Evolutionary conservation across 225 moss, liverwort and hornwort genomes (phyloP).

Genomic region (Climacium dendroides): DNA sequence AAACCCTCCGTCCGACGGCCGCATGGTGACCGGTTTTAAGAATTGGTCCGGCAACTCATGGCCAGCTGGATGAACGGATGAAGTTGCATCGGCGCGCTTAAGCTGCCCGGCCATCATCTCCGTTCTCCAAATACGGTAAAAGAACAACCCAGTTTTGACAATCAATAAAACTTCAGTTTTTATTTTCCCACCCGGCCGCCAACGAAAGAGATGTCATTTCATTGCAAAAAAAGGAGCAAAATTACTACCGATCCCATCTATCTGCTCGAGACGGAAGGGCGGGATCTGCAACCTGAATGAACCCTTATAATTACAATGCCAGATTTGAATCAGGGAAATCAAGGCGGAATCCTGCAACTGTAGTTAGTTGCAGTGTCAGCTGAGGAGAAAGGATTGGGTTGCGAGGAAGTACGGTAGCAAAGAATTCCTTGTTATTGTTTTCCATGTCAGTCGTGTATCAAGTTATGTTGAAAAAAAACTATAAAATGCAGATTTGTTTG

Average conservation of each 20-base stretch:
- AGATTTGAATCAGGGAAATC: background rate
- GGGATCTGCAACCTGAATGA: background rate
- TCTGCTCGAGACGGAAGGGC: background rate
- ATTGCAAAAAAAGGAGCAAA: too few relatives aligned
- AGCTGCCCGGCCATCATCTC: too few relatives aligned
- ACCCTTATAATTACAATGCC: background rate
- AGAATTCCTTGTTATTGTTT: background rate
- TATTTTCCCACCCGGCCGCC: too few relatives aligned
- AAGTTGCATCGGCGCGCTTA: background rate
- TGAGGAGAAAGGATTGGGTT: background rate
- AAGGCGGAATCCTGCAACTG: background rate
- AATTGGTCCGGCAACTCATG: background rate
- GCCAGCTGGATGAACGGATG: background rate
- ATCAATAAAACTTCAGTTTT: background rate
- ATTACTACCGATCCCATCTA: background rate
- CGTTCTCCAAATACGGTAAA: too few relatives aligned
- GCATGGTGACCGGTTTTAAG: background rate
- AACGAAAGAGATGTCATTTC: background rate
- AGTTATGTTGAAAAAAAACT: background rate
- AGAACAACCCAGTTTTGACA: background rate
- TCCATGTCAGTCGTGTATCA: background rate
- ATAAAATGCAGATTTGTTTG: background rate
- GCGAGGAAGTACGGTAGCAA: too few relatives aligned
- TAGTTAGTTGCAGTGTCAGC: background rate
- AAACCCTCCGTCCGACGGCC: background rate